Base-by-base conservation (phyloP, 768 basidiomycete genomes). In the Collybia sordida region DNA sequence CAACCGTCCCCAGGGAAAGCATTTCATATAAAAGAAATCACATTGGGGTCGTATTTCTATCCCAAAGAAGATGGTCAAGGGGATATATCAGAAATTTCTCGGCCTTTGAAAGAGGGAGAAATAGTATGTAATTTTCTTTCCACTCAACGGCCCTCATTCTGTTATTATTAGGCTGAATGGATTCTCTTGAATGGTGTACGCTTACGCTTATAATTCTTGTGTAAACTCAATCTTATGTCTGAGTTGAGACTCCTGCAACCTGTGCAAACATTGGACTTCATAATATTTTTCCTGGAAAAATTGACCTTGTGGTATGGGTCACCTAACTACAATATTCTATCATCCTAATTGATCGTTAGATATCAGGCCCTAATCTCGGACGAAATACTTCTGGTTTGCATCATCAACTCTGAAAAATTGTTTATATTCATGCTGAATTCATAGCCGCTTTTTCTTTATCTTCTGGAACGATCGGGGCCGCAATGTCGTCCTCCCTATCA, bases 391-490 rank as follows among this genome's bases (percentile, higher is more conserved):
- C 90, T 51, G 73, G 90, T 87, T 57, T 45, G 79, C 65, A 42
- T 42, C 23, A 17, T 31, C 11, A 31, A 11, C 11, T 12, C 34
- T 21, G 11, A n/a, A 19, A 17, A 37, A 45, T 49, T 28, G 22
- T 40, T 31, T 6, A 40, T 45, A 39, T 45, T 18, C 19, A 23
- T 57, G 2, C 37, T 48, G 35, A 52, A 43, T 52, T 53, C 12
- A 22, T 48, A 85, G 90, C 91, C 31, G 93, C 93, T 1, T 93
- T 94, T 64, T 79, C 88, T 2, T 77, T 98, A 37, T 93, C 93
- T 1, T 94, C 91, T 23, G 95, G 95, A 2, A 98, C 95, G 1
- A 77, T 98, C 54, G 95, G 95, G 34, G 94, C 93, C 2, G 89
- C 95, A 14, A 73, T 98, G 65, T 89, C 89, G 22, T 85, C 87